Conservation (phyloP, 768 basidiomycete species). For the Amyloporia xantha region DNA sequence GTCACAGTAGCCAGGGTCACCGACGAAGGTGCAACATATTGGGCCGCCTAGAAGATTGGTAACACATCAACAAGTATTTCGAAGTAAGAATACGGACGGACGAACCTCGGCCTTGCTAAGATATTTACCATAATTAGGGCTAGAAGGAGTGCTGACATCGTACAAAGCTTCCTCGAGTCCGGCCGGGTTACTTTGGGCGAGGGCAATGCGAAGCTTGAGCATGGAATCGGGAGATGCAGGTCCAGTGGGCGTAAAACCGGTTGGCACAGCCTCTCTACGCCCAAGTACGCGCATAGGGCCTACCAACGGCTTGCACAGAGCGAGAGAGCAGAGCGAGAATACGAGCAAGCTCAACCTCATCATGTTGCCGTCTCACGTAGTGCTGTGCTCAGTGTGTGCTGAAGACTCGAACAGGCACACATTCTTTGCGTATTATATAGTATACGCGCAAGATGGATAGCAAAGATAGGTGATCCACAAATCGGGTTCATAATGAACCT, state of each 20-base stretch:
- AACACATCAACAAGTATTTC: neutral
- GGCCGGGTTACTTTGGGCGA: conserved; percentile 27
- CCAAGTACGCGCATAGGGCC: conserved; percentile 27
- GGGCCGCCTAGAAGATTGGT: conserved; percentile 17
- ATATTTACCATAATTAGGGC: conserved; percentile 30
- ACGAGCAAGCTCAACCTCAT: neutral
- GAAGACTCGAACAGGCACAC: too few species aligned
- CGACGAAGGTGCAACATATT: conserved; percentile 20
- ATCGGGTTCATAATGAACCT: too few species aligned
- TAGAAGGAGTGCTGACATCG: conserved; percentile 33
- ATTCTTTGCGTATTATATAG: too few species aligned
- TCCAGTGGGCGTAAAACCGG: conserved; percentile 24
- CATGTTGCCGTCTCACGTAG: neutral
- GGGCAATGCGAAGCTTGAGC: conserved; percentile 32
- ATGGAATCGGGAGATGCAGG: conserved; percentile 23
- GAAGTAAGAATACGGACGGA: neutral
- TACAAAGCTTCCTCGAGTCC: conserved; percentile 32
- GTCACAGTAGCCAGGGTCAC: conserved; percentile 23
- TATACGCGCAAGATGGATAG: too few species aligned
- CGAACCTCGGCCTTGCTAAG: conserved; percentile 33
- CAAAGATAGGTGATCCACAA: too few species aligned
- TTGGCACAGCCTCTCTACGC: conserved; percentile 19
- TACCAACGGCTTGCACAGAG: conserved; percentile 14
- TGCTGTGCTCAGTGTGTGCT: too few species aligned
- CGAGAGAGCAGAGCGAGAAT: conserved; percentile 7